Conservation (phyloP, 2,329 filamentous ascomycete genomes). For the Decorospora gaudefroyi region DNA sequence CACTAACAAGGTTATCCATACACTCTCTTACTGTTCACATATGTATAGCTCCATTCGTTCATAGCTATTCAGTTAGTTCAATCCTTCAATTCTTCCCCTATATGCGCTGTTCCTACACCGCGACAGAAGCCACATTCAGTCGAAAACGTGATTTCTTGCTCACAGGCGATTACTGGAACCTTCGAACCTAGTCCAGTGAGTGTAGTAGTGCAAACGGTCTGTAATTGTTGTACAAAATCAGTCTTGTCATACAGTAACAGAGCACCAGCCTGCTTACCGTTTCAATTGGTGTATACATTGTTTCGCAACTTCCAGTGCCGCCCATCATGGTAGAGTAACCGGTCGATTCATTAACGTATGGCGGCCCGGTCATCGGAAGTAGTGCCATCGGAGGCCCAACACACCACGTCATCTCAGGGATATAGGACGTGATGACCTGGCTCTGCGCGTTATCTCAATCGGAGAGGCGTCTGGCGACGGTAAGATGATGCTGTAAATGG, state of each 20-base stretch:
- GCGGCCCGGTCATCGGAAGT: conserved; percentile 40
- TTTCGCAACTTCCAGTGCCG: conserved; percentile 46
- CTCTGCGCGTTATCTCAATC: conserved; percentile 50
- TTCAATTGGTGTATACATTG: conserved; percentile 47
- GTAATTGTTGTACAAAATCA: not conserved
- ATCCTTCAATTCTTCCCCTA: no score
- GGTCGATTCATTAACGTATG: conserved; percentile 45
- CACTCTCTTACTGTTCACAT: no score
- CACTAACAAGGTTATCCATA: no score
- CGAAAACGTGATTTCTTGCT: conserved; percentile 54
- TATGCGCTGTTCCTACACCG: no score
- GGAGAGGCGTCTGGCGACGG: conserved; percentile 51
- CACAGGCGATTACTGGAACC: conserved; percentile 50
- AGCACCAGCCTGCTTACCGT: conserved; percentile 35
- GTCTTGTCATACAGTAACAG: not conserved
- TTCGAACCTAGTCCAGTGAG: conserved; percentile 50
- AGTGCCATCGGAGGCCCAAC: conserved; percentile 47
- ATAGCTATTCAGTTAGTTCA: no score
- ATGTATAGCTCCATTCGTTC: no score
- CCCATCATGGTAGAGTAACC: conserved; percentile 26
- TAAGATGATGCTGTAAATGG: conserved; percentile 47
- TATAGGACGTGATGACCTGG: conserved; percentile 51
- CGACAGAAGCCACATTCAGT: conserved; percentile 52
- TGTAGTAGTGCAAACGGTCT: conserved; percentile 51
- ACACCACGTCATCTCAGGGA: conserved; percentile 52